These are phyloP conservation scores for Xylaria sp. DNA, from an alignment of 2,329 filamentous ascomycete genomes.

Conservation along the genomic window DNA sequence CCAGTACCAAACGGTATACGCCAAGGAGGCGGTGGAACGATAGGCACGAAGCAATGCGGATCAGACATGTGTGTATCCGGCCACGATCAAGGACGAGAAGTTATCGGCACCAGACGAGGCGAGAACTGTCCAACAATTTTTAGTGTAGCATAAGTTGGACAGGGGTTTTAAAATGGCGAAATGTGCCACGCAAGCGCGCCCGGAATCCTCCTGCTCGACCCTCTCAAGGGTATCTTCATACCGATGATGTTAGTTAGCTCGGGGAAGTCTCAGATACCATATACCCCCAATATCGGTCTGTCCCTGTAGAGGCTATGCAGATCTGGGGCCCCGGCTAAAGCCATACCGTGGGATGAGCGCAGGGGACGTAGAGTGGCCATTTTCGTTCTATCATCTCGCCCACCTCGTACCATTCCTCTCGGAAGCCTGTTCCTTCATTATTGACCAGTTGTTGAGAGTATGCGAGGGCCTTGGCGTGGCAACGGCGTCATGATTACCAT, in stretches of 20 bases:
- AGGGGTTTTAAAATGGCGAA: not conserved
- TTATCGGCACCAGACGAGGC: conserved; percentile 1
- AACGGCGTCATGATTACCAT: not conserved
- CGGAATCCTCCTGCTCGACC: not conserved
- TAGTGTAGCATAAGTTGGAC: not conserved
- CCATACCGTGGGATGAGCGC: not conserved
- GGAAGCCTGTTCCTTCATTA: not conserved
- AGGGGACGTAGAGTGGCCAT: conserved; percentile 1
- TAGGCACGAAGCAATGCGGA: not conserved
- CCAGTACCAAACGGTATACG: conserved; percentile 1
- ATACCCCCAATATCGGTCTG: not conserved
- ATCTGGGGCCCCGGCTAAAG: not conserved
- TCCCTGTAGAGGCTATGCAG: not conserved
- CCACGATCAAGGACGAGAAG: conserved; percentile 1
- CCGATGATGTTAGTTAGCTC: not conserved
- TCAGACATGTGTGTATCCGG: conserved; percentile 10
- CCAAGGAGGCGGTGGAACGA: not conserved
- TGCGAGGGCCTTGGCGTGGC: not conserved
- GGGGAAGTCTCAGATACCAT: not conserved
- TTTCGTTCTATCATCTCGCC: not conserved
- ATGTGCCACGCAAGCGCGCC: not conserved
- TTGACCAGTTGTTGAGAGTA: not conserved
- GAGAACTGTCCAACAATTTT: conserved; percentile 1
- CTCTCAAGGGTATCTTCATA: not conserved
- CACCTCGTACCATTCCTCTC: not conserved